Evolutionary conservation across 1,284 basidiomycete species (phyloP).

Genomic region (Cryptococcus maquisensis): DNA sequence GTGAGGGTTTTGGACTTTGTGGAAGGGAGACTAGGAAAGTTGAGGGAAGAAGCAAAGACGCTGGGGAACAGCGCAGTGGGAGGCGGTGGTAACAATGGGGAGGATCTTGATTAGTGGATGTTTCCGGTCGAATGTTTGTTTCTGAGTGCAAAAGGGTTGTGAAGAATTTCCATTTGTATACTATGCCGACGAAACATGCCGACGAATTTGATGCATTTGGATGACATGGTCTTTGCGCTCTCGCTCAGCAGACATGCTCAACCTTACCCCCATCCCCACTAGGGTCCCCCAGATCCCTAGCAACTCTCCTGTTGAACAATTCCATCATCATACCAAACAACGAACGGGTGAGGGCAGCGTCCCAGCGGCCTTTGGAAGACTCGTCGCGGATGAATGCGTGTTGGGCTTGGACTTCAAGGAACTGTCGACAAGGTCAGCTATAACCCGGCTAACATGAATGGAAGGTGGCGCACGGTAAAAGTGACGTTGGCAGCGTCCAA

Average conservation of each 20-base stretch:
- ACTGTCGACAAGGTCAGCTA: conserved; percentile 52
- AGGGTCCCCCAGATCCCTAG: conserved; percentile 70
- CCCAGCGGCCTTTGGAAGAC: conserved; percentile 85
- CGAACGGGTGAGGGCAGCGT: conserved; percentile 76
- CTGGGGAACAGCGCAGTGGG: too few relatives aligned
- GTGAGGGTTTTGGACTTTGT: conserved; percentile 31
- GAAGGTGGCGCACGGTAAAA: conserved; percentile 56
- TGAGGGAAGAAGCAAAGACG: conserved; percentile 5
- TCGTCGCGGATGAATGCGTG: conserved; percentile 92
- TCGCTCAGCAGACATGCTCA: conserved; percentile 71
- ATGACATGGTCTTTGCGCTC: neutral
- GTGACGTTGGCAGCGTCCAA: conserved; percentile 72
- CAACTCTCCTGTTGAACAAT: conserved; percentile 81
- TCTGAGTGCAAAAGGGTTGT: too few relatives aligned
- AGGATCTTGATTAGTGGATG: too few relatives aligned
- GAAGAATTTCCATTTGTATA: too few relatives aligned
- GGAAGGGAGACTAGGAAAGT: conserved; percentile 19
- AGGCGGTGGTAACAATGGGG: too few relatives aligned
- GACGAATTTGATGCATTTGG: too few relatives aligned
- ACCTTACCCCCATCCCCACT: conserved; percentile 52
- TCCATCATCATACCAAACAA: conserved; percentile 85
- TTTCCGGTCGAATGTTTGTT: too few relatives aligned
- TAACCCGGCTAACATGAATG: neutral
- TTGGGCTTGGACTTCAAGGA: conserved; percentile 86
- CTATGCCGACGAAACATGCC: too few relatives aligned